Conservation (phyloP, 768 basidiomycete species). For the Kwoniella europaea region DNA sequence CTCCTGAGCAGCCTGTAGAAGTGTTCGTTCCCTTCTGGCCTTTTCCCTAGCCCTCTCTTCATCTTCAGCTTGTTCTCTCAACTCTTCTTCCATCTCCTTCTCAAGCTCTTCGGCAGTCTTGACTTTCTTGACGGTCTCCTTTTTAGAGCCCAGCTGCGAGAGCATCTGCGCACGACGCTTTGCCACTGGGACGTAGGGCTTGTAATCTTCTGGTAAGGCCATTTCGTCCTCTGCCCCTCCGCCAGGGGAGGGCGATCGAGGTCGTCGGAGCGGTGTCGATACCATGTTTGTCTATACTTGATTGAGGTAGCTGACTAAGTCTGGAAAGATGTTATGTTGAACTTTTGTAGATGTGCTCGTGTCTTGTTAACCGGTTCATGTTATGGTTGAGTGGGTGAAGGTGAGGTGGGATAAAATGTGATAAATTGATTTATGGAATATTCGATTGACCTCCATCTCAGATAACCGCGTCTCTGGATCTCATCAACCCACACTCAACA, state of each 20-base stretch:
- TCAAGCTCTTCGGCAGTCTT: constrained; percentile 63
- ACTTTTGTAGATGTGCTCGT: background rate
- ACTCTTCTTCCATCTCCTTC: constrained; percentile 60
- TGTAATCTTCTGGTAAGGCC: constrained; percentile 63
- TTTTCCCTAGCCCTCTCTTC: constrained; percentile 77
- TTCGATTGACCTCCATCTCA: constrained; percentile 6
- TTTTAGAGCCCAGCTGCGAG: constrained; percentile 66
- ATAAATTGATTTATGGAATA: constrained; percentile 1
- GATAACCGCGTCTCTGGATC: background rate
- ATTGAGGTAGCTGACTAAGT: background rate
- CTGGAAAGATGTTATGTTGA: background rate
- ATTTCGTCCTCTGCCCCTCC: constrained; percentile 18
- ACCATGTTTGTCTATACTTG: constrained; percentile 19
- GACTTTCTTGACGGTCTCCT: constrained; percentile 64
- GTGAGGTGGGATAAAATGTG: constrained; percentile 21
- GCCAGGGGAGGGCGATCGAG: constrained; percentile 8
- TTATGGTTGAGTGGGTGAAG: no score
- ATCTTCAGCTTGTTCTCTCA: constrained; percentile 76
- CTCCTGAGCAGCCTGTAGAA: constrained; percentile 92
- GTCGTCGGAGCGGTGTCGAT: constrained; percentile 6
- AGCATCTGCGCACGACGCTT: constrained; percentile 82
- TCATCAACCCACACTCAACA: constrained; percentile 9
- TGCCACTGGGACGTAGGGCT: constrained; percentile 84
- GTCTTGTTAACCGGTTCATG: no score
- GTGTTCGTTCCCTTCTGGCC: constrained; percentile 79